These are phyloP conservation scores for Telfairia occidentalis DNA, from an alignment of 331 rosid genomes.

Conservation along the genomic window DNA sequence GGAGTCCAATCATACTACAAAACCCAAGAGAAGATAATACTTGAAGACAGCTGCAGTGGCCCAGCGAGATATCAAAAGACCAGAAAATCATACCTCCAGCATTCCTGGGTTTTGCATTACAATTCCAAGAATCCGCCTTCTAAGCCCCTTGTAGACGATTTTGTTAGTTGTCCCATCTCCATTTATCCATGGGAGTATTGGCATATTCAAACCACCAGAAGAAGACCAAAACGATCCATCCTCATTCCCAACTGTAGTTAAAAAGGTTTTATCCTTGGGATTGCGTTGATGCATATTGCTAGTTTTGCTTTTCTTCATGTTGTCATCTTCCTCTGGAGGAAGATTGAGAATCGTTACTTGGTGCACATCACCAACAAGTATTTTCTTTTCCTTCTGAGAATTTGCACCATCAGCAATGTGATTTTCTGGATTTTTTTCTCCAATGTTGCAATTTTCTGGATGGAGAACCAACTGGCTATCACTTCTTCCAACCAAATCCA, in stretches of 20 bases:
- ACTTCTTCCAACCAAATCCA: conserved; percentile 21
- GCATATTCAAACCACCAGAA: conserved; percentile 38
- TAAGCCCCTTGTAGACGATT: conserved; percentile 64
- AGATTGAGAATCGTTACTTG: conserved; percentile 78
- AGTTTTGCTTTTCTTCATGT: conserved; percentile 27
- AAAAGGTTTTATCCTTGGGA: conserved; percentile 24
- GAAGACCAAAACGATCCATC: conserved; percentile 24
- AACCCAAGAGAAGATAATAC: not conserved
- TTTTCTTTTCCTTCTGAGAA: conserved; percentile 23
- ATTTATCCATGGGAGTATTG: conserved; percentile 91
- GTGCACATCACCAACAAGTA: conserved; percentile 33
- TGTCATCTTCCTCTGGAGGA: conserved; percentile 31
- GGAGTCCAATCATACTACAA: not conserved
- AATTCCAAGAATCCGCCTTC: conserved; percentile 67
- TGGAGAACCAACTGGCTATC: conserved; percentile 11
- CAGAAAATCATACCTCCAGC: conserved; percentile 47
- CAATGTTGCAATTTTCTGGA: conserved; percentile 13
- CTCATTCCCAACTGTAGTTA: conserved; percentile 21
- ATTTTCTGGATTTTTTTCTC: conserved; percentile 10
- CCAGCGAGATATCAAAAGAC: not conserved
- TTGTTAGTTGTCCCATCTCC: conserved; percentile 82
- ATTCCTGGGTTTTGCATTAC: conserved; percentile 98
- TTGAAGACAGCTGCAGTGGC: not conserved
- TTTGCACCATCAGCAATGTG: conserved; percentile 17
- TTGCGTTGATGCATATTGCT: conserved; percentile 21